Conservation (phyloP, 2,329 filamentous ascomycete genomes). For the Verticillium nonalfalfae region DNA sequence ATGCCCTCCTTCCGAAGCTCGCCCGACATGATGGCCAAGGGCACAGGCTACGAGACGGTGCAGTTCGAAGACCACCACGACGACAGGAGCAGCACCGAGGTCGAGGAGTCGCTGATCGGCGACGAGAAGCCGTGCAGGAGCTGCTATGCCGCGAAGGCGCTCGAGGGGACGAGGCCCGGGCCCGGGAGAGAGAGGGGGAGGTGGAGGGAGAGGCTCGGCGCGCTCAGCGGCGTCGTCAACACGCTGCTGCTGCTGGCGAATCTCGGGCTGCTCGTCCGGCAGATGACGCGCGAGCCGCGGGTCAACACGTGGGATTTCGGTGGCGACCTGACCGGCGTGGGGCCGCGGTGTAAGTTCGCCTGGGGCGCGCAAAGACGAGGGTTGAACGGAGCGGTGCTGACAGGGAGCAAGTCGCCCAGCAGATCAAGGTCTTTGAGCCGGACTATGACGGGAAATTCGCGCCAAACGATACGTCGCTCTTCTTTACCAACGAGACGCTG, state of each 20-base stretch:
- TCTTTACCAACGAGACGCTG: constrained; percentile 26
- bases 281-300: constrained; percentile 16
- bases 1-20: neutral
- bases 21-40: constrained; percentile 8
- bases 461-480: constrained; percentile 31
- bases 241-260: constrained; percentile 23
- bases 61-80: constrained; percentile 16
- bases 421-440: constrained; percentile 28
- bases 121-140: constrained; percentile 15
- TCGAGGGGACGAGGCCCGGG: constrained; percentile 1
- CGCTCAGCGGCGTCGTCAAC: constrained; percentile 17
- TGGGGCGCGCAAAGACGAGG: too few relatives aligned
- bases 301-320: constrained; percentile 23
- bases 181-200: constrained; percentile 2
- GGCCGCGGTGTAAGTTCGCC: constrained; percentile 19
- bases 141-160: constrained; percentile 5
- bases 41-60: constrained; percentile 16
- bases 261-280: constrained; percentile 18
- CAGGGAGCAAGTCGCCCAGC: constrained; percentile 25
- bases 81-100: constrained; percentile 22
- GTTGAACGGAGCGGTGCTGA: neutral
- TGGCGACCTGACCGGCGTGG: constrained; percentile 27
- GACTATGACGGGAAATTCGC: constrained; percentile 24
- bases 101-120: constrained; percentile 25
- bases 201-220: constrained; percentile 17